Conservation (phyloP, 225 moss, liverwort and hornwort genomes). For the Pleurozium schreberi region DNA sequence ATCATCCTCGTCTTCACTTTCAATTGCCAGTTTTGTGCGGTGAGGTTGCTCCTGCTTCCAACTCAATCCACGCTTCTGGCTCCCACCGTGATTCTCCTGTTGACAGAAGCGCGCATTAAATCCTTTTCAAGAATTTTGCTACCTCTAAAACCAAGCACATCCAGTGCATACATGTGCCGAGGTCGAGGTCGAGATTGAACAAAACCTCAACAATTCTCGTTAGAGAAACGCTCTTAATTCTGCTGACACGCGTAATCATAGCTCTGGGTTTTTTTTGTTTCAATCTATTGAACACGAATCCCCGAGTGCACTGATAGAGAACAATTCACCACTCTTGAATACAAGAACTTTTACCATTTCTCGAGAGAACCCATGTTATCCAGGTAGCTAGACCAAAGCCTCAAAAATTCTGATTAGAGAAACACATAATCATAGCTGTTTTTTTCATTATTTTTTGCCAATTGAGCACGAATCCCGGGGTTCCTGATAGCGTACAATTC, state of each 20-base stretch:
- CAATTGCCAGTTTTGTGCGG: slow-evolving; percentile 12
- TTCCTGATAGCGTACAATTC: neutral
- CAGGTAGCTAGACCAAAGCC: neutral
- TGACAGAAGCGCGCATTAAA: neutral
- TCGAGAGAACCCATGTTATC: neutral
- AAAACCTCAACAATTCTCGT: neutral
- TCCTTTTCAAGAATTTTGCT: neutral
- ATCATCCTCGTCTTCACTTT: neutral
- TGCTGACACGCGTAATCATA: neutral
- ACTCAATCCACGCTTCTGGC: slow-evolving; percentile 22
- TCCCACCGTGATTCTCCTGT: slow-evolving; percentile 6
- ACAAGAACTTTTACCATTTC: neutral
- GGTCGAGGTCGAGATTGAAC: neutral
- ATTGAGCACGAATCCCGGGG: neutral
- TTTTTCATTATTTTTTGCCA: neutral
- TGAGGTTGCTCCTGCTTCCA: slow-evolving; percentile 45
- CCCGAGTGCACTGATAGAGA: neutral
- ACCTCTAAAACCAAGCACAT: neutral
- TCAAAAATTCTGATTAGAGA: neutral
- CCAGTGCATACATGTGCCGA: too few species aligned
- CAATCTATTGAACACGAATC: neutral
- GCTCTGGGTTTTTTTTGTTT: neutral
- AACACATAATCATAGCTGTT: neutral
- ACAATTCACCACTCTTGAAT: neutral
- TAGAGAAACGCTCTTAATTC: neutral